Percentiles rank a stretch among this genome's conserved stretches.
Conservation (phyloP, 352 stramenopile species). For the Phytophthora pinifolia region DNA sequence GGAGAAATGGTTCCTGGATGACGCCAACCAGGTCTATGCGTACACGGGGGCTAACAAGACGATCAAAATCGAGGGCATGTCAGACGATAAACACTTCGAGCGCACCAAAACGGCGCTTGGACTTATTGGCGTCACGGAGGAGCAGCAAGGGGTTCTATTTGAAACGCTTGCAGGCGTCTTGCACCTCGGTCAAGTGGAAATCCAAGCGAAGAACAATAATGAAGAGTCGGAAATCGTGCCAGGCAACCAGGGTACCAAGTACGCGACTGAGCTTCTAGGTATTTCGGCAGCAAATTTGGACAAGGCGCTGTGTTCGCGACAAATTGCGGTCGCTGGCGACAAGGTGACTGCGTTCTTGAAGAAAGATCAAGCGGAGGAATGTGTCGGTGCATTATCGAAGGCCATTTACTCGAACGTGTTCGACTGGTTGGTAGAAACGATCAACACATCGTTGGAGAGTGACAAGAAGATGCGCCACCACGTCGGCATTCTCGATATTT, state of each 20-base stretch:
- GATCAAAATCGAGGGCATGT: constrained; percentile 73
- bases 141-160: constrained; percentile 66
- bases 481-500: constrained; percentile 94
- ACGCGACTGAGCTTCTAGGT: constrained; percentile 58
- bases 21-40: constrained; percentile 47
- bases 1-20: constrained; percentile 49
- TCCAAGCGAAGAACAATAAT: constrained; percentile 80
- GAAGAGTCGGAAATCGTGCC: constrained; percentile 61
- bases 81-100: constrained; percentile 71
- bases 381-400: constrained; percentile 94
- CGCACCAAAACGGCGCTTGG: constrained; percentile 61
- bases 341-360: constrained; percentile 74
- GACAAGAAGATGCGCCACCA: constrained; percentile 57
- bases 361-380: constrained; percentile 90
- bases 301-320: constrained; percentile 68
- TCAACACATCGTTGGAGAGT: constrained; percentile 76
- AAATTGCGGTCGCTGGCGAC: constrained; percentile 80
- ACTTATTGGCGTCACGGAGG: constrained; percentile 59
- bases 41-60: constrained; percentile 65
- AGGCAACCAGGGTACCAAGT: constrained; percentile 32
- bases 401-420: constrained; percentile 97
- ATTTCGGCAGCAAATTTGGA: constrained; percentile 55
- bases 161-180: constrained; percentile 91
- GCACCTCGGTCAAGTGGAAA: constrained; percentile 96
- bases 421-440: constrained; percentile 93